These are phyloP conservation scores for Acrodontium crateriforme DNA, from an alignment of 2,329 filamentous ascomycete genomes.

Conservation along the genomic window DNA sequence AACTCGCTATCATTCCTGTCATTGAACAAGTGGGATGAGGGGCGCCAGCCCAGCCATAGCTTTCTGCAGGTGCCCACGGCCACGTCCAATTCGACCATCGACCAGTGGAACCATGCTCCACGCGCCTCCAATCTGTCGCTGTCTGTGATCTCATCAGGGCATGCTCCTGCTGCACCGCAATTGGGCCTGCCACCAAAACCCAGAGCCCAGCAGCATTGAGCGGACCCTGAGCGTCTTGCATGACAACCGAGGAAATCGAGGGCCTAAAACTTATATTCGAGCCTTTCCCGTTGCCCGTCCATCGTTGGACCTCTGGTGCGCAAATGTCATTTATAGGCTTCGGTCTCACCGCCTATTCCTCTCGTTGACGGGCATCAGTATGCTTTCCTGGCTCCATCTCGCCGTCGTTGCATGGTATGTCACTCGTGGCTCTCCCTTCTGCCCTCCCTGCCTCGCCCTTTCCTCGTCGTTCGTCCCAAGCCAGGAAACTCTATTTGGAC, in stretches of 20 bases:
- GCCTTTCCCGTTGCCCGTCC: constrained; percentile 10
- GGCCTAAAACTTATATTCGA: constrained; percentile 19
- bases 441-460: constrained; percentile 1
- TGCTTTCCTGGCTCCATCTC: constrained; percentile 21
- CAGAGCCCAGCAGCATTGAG: constrained; percentile 13
- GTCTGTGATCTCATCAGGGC: constrained; percentile 7
- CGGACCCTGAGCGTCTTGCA: constrained; percentile 20
- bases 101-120: constrained; percentile 15
- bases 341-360: constrained; percentile 13
- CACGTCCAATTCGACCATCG: no score
- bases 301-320: constrained; percentile 15
- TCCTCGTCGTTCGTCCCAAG: not conserved
- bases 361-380: constrained; percentile 21
- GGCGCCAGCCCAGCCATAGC: constrained; percentile 17
- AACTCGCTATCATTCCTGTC: no score
- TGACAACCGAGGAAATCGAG: constrained; percentile 19
- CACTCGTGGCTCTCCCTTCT: no score
- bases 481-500: constrained; percentile 8
- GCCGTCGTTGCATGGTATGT: constrained; percentile 22
- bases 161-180: constrained; percentile 7
- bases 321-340: constrained; percentile 16
- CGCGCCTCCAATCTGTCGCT: constrained; percentile 12
- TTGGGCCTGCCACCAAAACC: constrained; percentile 11
- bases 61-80: no score
- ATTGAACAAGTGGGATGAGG: constrained; percentile 10